Conservation (phyloP, 371 early-diverging fungal genomes). For the Apophysomyces variabilis region DNA sequence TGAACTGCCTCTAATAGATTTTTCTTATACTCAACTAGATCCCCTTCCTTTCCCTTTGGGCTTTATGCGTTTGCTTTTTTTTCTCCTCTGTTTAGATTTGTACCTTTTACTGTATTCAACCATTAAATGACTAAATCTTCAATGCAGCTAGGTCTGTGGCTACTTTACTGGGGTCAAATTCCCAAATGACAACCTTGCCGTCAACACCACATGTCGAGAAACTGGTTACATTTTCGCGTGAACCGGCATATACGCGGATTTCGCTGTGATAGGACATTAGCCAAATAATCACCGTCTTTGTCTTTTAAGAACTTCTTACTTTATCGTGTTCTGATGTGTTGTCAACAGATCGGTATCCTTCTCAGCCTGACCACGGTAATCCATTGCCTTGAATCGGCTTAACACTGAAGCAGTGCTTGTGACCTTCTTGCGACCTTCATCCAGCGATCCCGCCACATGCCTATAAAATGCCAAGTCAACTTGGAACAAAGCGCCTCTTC, state of each 20-base stretch:
- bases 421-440: slow-evolving; percentile 68
- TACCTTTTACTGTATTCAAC: slow-evolving; percentile 14
- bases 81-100: slow-evolving; percentile 7
- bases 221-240: slow-evolving; percentile 64
- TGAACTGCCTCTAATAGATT: slow-evolving; percentile 9
- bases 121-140: slow-evolving; percentile 31
- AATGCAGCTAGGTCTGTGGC: slow-evolving; percentile 44
- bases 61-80: background rate
- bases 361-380: slow-evolving; percentile 77
- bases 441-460: slow-evolving; percentile 75
- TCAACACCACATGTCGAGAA: slow-evolving; percentile 90
- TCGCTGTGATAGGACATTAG: slow-evolving; percentile 35
- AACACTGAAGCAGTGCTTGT: slow-evolving; percentile 68
- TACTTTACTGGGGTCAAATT: slow-evolving; percentile 54
- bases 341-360: slow-evolving; percentile 77
- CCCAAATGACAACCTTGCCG: slow-evolving; percentile 92
- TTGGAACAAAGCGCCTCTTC: background rate
- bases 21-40: background rate
- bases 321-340: slow-evolving; percentile 96
- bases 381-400: slow-evolving; percentile 93
- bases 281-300: background rate
- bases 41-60: slow-evolving; percentile 8
- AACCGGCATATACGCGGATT: slow-evolving; percentile 64
- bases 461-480: slow-evolving; percentile 32
- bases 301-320: slow-evolving; percentile 52